Percentiles rank a stretch among this genome's conserved stretches.
Evolutionary conservation across 331 rosid genomes (phyloP).

Genomic region (Malus hybrid): DNA sequence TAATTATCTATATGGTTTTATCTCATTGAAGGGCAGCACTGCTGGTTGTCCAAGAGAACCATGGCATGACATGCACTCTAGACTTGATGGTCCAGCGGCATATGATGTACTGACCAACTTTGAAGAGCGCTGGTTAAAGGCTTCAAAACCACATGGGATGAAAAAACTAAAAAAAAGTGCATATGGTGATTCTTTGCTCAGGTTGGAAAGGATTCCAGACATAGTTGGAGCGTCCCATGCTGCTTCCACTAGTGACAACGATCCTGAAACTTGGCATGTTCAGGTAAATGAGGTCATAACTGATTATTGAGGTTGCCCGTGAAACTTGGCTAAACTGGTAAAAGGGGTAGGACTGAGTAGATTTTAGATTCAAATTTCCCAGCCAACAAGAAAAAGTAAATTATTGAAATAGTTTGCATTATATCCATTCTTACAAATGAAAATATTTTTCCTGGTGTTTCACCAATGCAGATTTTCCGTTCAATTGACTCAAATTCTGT

Average conservation of each 20-base stretch:
- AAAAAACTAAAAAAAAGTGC: constrained; percentile 52
- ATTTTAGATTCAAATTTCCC: neutral
- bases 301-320: neutral
- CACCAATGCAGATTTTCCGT: constrained; percentile 70
- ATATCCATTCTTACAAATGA: neutral
- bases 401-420: neutral
- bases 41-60: constrained; percentile 95
- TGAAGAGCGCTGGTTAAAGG: constrained; percentile 95
- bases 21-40: constrained; percentile 47
- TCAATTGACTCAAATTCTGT: constrained; percentile 94
- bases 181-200: constrained; percentile 73
- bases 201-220: constrained; percentile 69
- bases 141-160: constrained; percentile 77
- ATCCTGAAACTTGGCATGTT: constrained; percentile 91
- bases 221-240: constrained; percentile 40
- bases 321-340: neutral
- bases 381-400: neutral
- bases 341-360: neutral
- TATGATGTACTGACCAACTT: constrained; percentile 87
- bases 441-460: constrained; percentile 7
- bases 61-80: constrained; percentile 98
- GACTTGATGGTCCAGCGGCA: constrained; percentile 93
- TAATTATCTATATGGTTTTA: constrained; percentile 2
- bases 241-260: constrained; percentile 32
- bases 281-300: constrained; percentile 48